Evolutionary conservation across 139 green algal genomes (phyloP), one percentile per base, ranked within the genome.

Genomic region (Astrephomene gubernaculifera): DNA sequence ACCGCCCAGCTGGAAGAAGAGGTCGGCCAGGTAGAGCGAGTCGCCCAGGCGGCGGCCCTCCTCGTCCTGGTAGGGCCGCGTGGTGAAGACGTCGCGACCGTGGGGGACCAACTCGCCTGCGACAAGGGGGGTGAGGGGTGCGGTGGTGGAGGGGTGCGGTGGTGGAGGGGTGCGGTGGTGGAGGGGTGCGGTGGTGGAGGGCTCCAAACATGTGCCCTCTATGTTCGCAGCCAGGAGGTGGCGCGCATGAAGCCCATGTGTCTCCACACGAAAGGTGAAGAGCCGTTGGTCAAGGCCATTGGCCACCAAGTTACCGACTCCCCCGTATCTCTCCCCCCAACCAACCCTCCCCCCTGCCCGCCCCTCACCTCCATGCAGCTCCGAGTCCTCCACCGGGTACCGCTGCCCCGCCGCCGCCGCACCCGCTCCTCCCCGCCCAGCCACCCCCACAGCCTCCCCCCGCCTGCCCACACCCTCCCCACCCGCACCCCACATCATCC

Each of bases 361-460:
- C n/a, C n/a, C n/a, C n/a, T n/a, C n/a, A n/a, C n/a, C n/a, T n/a
- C n/a, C n/a, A n/a, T n/a, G 53, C 53, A 92, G 87, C 79, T 92
- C 82, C 24, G 69, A 38, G 71, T 93, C 90, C n/a, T 93, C 90
- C 14, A 91, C 79, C 43, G 89, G 89, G 81, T 89, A 92, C 49
- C 87, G 81, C 27, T 76, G 76, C 35, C 76, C 85, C 27, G 81
- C 85, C 52, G 92, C n/a, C 31, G n/a, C 41, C 57, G 38, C 36
- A 33, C 69, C 69, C 39, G 25, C 25, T 9, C 24, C 29, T 54
- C 69, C 2, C 17, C 22, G 22, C 60, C n/a, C n/a, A n/a, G n/a
- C n/a, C 36, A 33, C 69, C 69, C 39, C 17, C 25, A 8, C 24
- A 9, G 41, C 69, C 2, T 12, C 22, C 21, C 60, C n/a, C 49